phyloP scores from a whole-genome alignment of 441 rosid genomes.

The Geranium incanum region DNA sequence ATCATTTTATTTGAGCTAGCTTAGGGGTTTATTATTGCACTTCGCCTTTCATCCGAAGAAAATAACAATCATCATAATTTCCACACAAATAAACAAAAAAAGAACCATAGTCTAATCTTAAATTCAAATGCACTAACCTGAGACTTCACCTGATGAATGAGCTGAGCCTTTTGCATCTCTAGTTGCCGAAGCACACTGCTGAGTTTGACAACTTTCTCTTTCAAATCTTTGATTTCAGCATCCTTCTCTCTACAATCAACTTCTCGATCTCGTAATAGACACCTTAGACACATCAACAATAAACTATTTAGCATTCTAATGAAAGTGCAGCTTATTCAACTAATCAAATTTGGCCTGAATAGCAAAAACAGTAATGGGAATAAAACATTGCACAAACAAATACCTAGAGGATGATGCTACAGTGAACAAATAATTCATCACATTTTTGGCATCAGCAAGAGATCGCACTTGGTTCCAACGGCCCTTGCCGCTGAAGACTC shows the following conservation, averaged over 20 bases:
- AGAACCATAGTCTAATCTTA: too few relatives aligned
- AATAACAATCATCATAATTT: too few relatives aligned
- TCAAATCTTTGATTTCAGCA: slow-evolving; percentile 53
- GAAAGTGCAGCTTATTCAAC: neutral
- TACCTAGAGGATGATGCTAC: slow-evolving; percentile 88
- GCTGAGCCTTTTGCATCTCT: slow-evolving; percentile 61
- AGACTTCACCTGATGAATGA: slow-evolving; percentile 53
- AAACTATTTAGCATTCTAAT: neutral
- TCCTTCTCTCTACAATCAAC: slow-evolving; percentile 75
- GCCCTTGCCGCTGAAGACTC: slow-evolving; percentile 79
- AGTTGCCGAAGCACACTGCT: slow-evolving; percentile 48
- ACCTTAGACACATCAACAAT: slow-evolving; percentile 30
- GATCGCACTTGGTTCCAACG: slow-evolving; percentile 96
- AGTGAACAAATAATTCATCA: slow-evolving; percentile 77
- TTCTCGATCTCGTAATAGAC: slow-evolving; percentile 72
- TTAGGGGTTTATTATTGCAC: too few relatives aligned
- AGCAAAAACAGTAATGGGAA: neutral
- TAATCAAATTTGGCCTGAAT: neutral
- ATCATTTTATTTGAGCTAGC: too few relatives aligned
- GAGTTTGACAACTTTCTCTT: slow-evolving; percentile 66
- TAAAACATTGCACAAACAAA: neutral
- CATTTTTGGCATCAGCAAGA: slow-evolving; percentile 74
- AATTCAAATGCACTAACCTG: slow-evolving; percentile 38
- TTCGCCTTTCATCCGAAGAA: too few relatives aligned
- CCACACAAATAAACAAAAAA: too few relatives aligned